Base-by-base conservation (phyloP, 148 eudicot species). In the Spergularia marina region DNA sequence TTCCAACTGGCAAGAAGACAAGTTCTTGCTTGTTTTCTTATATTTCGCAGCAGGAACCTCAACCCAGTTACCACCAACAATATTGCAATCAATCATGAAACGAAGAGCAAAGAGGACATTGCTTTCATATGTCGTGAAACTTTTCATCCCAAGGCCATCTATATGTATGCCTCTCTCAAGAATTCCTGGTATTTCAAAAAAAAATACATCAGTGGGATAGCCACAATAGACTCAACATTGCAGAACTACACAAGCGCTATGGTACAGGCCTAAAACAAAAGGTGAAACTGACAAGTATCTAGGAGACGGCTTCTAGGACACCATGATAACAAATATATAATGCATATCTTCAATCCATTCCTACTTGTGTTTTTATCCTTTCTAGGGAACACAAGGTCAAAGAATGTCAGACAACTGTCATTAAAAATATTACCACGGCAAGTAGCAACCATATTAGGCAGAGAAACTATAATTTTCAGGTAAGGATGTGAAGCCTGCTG, bases 51-150 rank as follows among this genome's bases (percentile, higher is more conserved):
- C 82, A 60, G 94, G 96, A 78, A 89, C 91, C 82, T 95, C 96
- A 71, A 95, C 88, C 98, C 98, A 95, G 76, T 95, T 95, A 49
- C 98, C 98, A 74, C 98, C 98, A 76, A 90, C 97, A 73, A 95
- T 84, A 57, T 88, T 87, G 88, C 98, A 90, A 76, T 95, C 98
- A 65, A 95, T 88, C 98, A 95, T 95, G 86, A 95, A 92, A 53
- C 98, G 97, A 51, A 95, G 96, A 72, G 96, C 96, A 82, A 85
- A 95, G 53, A 90, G 96, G 69, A 95, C 87, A 76, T 92, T 95
- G 83, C 98, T 95, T 76, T 95, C 98, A 71, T 90, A 95, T 11
- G 98, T 95, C 87, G 89, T 73, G 88, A 95, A 95, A 85, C 84
- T 90, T 85, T 83, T 89, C 87, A 83, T 86, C 62, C 98, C 97